Conservation (phyloP, 331 rosid genomes). For the Acacia pycnantha region DNA sequence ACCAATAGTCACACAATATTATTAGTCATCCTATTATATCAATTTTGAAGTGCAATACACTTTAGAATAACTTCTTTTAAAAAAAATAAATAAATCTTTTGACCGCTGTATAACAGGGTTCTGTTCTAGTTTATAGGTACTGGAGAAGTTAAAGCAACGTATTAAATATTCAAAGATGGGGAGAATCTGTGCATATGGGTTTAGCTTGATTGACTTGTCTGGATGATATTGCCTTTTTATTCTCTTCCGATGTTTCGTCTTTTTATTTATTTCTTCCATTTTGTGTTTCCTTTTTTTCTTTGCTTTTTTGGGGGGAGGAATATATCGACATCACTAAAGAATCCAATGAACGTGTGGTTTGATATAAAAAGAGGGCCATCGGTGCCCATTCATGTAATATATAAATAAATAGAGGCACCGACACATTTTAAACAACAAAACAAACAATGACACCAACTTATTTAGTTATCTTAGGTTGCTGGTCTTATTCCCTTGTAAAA, state of each 20-base stretch:
- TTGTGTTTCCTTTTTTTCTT: neutral
- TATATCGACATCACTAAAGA: neutral
- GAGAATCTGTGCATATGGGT: neutral
- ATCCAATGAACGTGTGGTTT: constrained; percentile 8
- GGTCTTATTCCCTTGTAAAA: neutral
- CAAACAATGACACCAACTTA: neutral
- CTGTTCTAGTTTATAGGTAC: too few species aligned
- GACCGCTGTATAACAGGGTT: neutral
- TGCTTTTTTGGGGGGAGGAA: neutral
- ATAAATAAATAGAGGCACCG: neutral
- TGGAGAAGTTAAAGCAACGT: neutral
- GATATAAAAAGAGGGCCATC: neutral
- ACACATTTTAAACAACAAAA: neutral
- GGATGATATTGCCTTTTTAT: neutral
- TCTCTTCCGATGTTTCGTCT: neutral
- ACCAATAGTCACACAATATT: neutral
- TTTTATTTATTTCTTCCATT: neutral
- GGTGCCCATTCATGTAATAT: neutral
- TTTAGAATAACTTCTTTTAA: neutral
- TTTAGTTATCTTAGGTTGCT: constrained; percentile 4
- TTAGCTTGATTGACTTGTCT: neutral
- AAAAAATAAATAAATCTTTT: too few species aligned
- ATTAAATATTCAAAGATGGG: neutral
- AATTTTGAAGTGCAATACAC: neutral
- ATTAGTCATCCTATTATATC: neutral